A percentile compares a stretch with the other conserved stretches of the same genome.
These are phyloP conservation scores for Fusarium duplospermum DNA, from an alignment of 2,329 filamentous ascomycete genomes.

Conservation along the genomic window DNA sequence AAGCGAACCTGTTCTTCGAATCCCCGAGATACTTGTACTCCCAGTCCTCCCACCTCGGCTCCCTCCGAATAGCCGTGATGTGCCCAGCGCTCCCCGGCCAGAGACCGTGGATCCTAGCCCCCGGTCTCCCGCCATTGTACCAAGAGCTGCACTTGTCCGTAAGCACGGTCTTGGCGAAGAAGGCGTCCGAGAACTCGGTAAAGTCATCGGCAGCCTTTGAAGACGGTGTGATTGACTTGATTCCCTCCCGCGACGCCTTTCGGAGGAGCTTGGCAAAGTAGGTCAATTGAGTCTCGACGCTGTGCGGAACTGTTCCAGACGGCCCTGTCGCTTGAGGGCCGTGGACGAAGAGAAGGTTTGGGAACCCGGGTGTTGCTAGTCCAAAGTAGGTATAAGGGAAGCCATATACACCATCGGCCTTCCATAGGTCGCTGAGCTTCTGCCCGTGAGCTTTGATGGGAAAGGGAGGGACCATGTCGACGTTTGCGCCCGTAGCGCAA, in stretches of 20 bases:
- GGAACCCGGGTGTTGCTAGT: slow-evolving; percentile 71
- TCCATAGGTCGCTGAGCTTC: slow-evolving; percentile 68
- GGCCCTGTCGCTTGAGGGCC: slow-evolving; percentile 70
- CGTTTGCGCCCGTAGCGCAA: slow-evolving; percentile 76
- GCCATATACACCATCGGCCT: slow-evolving; percentile 63
- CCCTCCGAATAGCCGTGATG: slow-evolving; percentile 65
- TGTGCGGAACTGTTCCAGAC: slow-evolving; percentile 75
- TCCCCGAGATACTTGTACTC: slow-evolving; percentile 59
- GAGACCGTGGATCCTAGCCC: slow-evolving; percentile 72
- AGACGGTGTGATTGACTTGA: slow-evolving; percentile 69
- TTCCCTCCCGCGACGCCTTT: slow-evolving; percentile 74
- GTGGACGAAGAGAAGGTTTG: slow-evolving; percentile 74
- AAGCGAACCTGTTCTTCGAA: slow-evolving; percentile 66
- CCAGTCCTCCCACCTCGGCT: slow-evolving; percentile 69
- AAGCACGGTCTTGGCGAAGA: slow-evolving; percentile 66
- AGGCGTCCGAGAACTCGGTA: slow-evolving; percentile 67
- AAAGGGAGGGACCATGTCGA: slow-evolving; percentile 69
- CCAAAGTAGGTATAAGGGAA: slow-evolving; percentile 78
- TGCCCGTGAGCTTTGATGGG: slow-evolving; percentile 66
- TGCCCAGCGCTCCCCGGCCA: slow-evolving; percentile 78
- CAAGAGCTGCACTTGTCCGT: slow-evolving; percentile 75
- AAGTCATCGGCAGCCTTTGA: slow-evolving; percentile 73
- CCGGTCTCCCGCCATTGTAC: slow-evolving; percentile 75
- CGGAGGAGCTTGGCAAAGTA: slow-evolving; percentile 76
- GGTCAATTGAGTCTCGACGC: slow-evolving; percentile 72